These are phyloP conservation scores for Colletotrichum sp. DNA, from an alignment of 2,329 filamentous ascomycete species.

Conservation along the genomic window DNA sequence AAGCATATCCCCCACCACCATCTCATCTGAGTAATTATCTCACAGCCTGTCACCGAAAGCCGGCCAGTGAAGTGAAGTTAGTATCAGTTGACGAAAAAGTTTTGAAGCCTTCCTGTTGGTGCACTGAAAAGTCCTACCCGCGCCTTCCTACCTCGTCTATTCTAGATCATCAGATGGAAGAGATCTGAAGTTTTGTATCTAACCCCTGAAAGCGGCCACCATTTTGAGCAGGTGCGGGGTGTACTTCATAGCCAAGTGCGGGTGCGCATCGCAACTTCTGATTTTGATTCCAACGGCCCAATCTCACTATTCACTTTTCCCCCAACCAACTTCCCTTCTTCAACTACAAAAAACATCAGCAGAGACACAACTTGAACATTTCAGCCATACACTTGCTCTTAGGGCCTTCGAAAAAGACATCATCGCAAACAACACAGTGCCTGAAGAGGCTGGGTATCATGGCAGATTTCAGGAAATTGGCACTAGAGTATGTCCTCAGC, in stretches of 20 bases:
- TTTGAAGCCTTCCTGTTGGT: neutral
- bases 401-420: neutral
- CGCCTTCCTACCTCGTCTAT: neutral
- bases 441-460: slow-evolving; percentile 34
- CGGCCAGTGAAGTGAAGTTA: neutral
- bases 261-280: neutral
- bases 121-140: neutral
- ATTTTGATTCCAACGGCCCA: neutral
- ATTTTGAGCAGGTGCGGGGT: slow-evolving; percentile 1
- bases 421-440: neutral
- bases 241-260: neutral
- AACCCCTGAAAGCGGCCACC: neutral
- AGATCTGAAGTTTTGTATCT: neutral
- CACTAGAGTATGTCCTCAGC: slow-evolving; percentile 58
- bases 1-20: neutral
- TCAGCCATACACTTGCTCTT: neutral
- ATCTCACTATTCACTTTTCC: neutral
- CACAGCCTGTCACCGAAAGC: neutral
- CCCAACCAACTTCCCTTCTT: neutral
- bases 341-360: neutral
- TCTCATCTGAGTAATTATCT: slow-evolving; percentile 18
- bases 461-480: slow-evolving; percentile 57
- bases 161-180: neutral
- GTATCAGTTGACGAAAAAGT: neutral
- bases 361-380: neutral